Base-by-base conservation (phyloP, 306 rosid genomes). In the Glycine latifolia region DNA sequence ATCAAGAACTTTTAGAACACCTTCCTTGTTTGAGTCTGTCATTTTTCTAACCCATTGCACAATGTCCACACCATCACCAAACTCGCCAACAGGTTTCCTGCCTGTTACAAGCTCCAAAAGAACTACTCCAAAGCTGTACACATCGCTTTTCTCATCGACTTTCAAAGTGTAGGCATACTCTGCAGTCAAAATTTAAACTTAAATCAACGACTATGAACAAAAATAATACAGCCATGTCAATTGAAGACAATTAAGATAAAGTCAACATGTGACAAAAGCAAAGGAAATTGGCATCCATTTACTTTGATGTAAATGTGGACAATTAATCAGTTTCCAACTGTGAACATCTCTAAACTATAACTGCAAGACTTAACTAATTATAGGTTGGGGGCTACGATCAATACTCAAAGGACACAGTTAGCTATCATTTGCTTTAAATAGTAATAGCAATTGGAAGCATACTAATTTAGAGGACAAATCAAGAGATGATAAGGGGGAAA, bases 1-100 rank as follows among this genome's bases (percentile, higher is more conserved):
- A 78, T 87, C 90, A 26, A 84, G 86, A 48, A 87, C 88, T 49
- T 84, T 84, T 4, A 87, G 80, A 43, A 84, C 86, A 6, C 87
- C 86, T 68, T 84, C 90, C 71, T 87, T 84, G 84, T 84, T 81
- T 78, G 90, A 87, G 48, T 84, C 88, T 0, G 90, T 84, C 82
- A 75, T 78, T 89, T 92, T 89, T 56, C 85, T 76, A 12, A 94
- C 94, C 98, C 98, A 94, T 69, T 93, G 86, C 16, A 94, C 98
- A 3, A 94, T 92, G 90, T 94, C 98, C 77, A 94, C 98, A 0
- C 98, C 98, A 41, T 94, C 98, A 0, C 98, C 97, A 44, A 94
- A 94, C 41, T 89, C 98, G 7, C 98, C 98, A 69, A 92, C 97
- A 0, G 98, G 95, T 82, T 84, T 90, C 85, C 91, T 85, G 4